Conservation (phyloP, 345 rosid genomes). For the Reutealis trisperma region DNA sequence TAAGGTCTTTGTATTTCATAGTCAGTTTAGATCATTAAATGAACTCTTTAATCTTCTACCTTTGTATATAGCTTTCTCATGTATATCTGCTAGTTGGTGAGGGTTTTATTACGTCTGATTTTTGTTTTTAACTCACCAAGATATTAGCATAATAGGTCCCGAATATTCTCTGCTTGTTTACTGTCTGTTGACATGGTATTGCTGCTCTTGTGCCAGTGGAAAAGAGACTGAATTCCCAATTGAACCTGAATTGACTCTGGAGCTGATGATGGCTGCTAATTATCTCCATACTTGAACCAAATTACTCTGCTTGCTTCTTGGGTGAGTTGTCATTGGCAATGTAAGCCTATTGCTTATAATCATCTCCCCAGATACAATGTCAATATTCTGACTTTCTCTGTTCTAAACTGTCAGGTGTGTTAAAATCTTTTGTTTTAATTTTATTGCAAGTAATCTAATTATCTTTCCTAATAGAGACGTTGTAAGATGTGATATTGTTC, state of each 20-base stretch:
- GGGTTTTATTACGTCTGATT: neutral
- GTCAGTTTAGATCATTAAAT: neutral
- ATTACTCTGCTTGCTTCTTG: conserved; percentile 8
- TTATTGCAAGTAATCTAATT: neutral
- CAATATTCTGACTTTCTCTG: neutral
- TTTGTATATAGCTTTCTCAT: neutral
- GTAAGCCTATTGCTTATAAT: conserved; percentile 15
- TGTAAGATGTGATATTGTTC: conserved; percentile 5
- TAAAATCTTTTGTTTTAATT: neutral
- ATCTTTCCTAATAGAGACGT: neutral
- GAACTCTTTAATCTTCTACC: neutral
- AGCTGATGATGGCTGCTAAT: conserved; percentile 81
- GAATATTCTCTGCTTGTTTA: neutral
- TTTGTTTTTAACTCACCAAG: too few relatives aligned
- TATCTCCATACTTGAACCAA: conserved; percentile 60
- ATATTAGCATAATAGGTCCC: neutral
- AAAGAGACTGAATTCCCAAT: conserved; percentile 67
- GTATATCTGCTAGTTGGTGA: neutral
- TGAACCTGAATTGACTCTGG: conserved; percentile 70
- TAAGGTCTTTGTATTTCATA: neutral
- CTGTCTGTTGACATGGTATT: conserved; percentile 7
- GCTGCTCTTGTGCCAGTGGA: conserved; percentile 40
- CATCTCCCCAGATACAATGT: neutral
- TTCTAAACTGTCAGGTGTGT: neutral
- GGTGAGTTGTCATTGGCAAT: neutral